Base-by-base conservation (phyloP, 2,329 filamentous ascomycete genomes). In the Falciphora oryzae region DNA sequence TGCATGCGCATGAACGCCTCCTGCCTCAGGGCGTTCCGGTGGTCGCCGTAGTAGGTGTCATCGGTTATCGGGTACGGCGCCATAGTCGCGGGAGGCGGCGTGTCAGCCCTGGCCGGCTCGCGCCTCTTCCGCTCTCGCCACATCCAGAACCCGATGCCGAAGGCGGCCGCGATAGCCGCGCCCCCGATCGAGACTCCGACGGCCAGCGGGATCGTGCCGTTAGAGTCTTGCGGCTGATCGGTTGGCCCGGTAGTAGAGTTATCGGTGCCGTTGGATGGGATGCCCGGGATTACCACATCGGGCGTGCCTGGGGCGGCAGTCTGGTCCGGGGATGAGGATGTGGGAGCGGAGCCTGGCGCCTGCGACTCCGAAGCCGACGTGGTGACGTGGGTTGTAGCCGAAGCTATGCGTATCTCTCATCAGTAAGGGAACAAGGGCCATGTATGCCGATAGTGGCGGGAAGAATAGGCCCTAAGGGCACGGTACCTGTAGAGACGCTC, bases 111-210 rank as follows among this genome's bases (percentile, higher is more conserved):
- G 28, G 61, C 61, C 44, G 61, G 61, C 27, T 62, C 38, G 27
- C 44, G 35, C 7, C 38, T 32, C 38, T 31, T 53, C n/a, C 32
- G 38, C 16, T 62, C 38, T 10, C 61, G 61, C n/a, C 44, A 38
- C 44, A 56, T 31, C 61, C 61, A 63, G 25, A 56, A 28, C 11
- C 61, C 61, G 50, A 56, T 29, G 10, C 29, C 29, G 22, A 38
- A 44, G 31, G 56, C 56, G n/a, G 53, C 61, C 35, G 56, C 61
- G 22, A 63, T 31, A 13, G 61, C 61, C 8, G 32, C 22, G 28
- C 38, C 61, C 4, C 61, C 61, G 28, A 63, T 57, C 18, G 50
- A 57, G 29, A 63, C 29, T 13, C 61, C 61, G 16, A 63, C 61
- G 5, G 61, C 61, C n/a, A 63, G 61, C 31, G 61, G 61, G 31